Evolutionary conservation across 192 early-diverging fungal genomes (phyloP), one percentile per base, ranked within the genome.

Genomic region (Rhizophagus prolifer): DNA sequence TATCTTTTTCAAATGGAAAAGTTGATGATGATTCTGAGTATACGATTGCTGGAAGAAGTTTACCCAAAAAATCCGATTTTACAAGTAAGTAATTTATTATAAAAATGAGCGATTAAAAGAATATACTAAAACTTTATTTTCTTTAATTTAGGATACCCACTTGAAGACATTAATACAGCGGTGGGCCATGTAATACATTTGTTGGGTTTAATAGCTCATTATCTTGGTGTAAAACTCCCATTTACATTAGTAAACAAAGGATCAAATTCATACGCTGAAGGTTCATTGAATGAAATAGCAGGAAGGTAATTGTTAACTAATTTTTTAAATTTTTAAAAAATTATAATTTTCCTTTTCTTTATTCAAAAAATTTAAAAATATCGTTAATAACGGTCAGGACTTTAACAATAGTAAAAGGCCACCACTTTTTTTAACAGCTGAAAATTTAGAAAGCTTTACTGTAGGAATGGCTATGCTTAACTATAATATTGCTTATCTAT

Each of bases 401-500:
- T 75, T 25, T 13, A 25, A 66, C 23, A 58, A 54, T n/a, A 86
- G 82, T 31, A 87, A 86, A 65, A 73, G 81, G 60, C 79, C 83
- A 8, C 79, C 86, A 0, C 72, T 89, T 4, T 88, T 81, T 64
- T 30, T 89, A 47, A 76, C 79, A 1, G 84, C 85, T 28, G 71
- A 78, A 14, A 86, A 89, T 59, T 54, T 80, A 4, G 72, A 78
- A 30, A 47, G 47, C 1, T 89, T 88, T 69, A 80, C 80, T 1
- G 64, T 78, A 21, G 88, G 86, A 9, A 78, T 89, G 62, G 81
- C 83, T 1, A 83, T 87, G 81, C 72, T 89, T 21, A 89, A 88
- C 74, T 89, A 89, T 60, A 80, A 89, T 28, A 82, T 89, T 70
- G 88, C 84, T 5, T 89, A 88, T 78, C 71, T 89, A 14, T 89